These are phyloP conservation scores for Immersiella caudata DNA, from an alignment of 495 filamentous ascomycete species.

Conservation along the genomic window DNA sequence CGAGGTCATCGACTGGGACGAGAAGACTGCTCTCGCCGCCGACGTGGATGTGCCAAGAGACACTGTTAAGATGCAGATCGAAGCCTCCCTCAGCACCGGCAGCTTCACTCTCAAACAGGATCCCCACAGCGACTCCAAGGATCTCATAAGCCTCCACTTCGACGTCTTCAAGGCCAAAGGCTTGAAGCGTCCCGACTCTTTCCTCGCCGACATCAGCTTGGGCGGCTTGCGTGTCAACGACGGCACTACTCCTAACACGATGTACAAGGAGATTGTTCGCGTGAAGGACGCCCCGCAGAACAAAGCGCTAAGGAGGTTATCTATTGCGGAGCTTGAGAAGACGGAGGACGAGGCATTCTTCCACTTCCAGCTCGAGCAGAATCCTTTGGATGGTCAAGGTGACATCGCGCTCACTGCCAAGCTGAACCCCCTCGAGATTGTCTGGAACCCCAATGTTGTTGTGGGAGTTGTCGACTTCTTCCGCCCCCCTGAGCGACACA, in stretches of 20 bases:
- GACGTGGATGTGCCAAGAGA: slow-evolving; percentile 87
- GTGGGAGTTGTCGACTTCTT: slow-evolving; percentile 92
- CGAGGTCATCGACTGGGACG: slow-evolving; percentile 96
- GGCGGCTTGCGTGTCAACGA: slow-evolving; percentile 94
- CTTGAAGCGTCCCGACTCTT: slow-evolving; percentile 84
- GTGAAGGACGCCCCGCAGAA: slow-evolving; percentile 81
- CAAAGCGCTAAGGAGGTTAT: slow-evolving; percentile 49
- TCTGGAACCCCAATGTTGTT: slow-evolving; percentile 93
- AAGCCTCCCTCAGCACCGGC: slow-evolving; percentile 85
- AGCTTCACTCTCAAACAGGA: slow-evolving; percentile 90
- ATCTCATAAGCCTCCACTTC: slow-evolving; percentile 88
- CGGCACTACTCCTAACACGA: slow-evolving; percentile 84
- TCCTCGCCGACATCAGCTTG: slow-evolving; percentile 83
- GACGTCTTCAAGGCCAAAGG: slow-evolving; percentile 90
- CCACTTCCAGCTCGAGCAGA: slow-evolving; percentile 87
- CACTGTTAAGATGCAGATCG: slow-evolving; percentile 86
- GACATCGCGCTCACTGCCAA: slow-evolving; percentile 89
- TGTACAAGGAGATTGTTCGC: slow-evolving; percentile 90
- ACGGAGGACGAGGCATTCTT: slow-evolving; percentile 77
- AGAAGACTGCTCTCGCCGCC: slow-evolving; percentile 86
- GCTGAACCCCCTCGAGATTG: slow-evolving; percentile 91
- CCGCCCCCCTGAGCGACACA: slow-evolving; percentile 91
- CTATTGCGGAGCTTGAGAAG: slow-evolving; percentile 66
- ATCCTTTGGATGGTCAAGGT: slow-evolving; percentile 88
- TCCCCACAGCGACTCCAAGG: slow-evolving; percentile 75